A percentile compares a stretch with the other conserved stretches of the same genome.
phyloP scores from a whole-genome alignment of 169 alveolate species.

The Amoebophrya sp. region DNA sequence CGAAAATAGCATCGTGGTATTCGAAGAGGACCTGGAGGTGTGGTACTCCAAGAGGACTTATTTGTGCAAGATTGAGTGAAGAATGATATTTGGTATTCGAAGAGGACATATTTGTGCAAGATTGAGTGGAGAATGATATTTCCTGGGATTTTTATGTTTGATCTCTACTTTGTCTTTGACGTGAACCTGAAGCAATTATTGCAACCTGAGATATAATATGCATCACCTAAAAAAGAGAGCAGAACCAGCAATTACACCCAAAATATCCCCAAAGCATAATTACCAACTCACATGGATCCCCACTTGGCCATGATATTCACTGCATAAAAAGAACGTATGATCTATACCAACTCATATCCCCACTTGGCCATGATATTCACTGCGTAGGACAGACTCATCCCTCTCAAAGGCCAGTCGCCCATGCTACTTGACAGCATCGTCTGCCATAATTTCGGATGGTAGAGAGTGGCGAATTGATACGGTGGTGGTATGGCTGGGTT shows the following conservation, averaged over 20 bases:
- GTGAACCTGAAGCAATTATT: no score
- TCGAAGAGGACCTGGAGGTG: background rate
- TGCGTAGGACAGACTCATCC: background rate
- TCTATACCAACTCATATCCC: background rate
- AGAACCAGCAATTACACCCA: no score
- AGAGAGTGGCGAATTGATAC: background rate
- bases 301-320: background rate
- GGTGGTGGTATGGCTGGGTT: slow-evolving; percentile 12
- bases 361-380: background rate
- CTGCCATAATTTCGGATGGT: background rate
- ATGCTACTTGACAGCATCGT: background rate
- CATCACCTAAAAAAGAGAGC: no score
- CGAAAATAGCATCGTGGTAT: background rate
- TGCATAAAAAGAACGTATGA: background rate
- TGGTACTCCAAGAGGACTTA: no score
- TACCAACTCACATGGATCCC: background rate
- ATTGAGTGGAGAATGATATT: no score
- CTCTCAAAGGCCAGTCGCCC: background rate
- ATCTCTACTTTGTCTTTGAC: no score
- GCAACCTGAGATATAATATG: no score
- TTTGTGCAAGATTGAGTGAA: no score
- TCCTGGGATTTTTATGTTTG: no score
- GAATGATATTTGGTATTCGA: no score
- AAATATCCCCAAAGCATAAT: no score
- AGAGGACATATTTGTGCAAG: no score